A percentile compares a stretch with the other conserved stretches of the same genome.
phyloP scores from a whole-genome alignment of 2,329 filamentous ascomycete species.

The Chaetomiaceae sp. region DNA sequence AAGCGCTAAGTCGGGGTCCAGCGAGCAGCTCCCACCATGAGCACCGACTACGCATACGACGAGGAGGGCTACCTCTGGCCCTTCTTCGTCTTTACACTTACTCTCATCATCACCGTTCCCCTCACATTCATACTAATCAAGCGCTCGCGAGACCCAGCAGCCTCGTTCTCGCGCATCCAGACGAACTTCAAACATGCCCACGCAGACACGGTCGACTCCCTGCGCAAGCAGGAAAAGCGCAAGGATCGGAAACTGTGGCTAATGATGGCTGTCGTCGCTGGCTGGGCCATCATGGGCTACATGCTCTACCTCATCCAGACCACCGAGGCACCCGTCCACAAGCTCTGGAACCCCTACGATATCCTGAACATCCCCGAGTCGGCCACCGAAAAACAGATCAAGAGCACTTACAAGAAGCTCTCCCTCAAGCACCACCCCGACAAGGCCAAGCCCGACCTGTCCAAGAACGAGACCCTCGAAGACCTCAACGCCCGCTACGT shows the following conservation, averaged over 20 bases:
- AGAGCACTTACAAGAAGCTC: slow-evolving; percentile 81
- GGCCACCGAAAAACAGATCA: slow-evolving; percentile 84
- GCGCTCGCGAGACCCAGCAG: slow-evolving; percentile 70
- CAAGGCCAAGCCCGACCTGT: slow-evolving; percentile 76
- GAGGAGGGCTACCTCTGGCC: slow-evolving; percentile 98
- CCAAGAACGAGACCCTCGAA: slow-evolving; percentile 86
- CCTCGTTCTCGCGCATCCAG: slow-evolving; percentile 76
- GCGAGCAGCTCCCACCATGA: slow-evolving; percentile 56
- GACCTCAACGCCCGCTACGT: slow-evolving; percentile 84
- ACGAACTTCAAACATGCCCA: slow-evolving; percentile 77
- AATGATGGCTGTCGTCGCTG: slow-evolving; percentile 66
- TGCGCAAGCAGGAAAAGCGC: slow-evolving; percentile 82
- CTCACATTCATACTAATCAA: slow-evolving; percentile 85
- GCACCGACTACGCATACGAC: slow-evolving; percentile 97
- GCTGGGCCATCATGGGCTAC: slow-evolving; percentile 79
- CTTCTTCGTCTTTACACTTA: slow-evolving; percentile 93
- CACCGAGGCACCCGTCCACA: slow-evolving; percentile 65
- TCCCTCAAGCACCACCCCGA: slow-evolving; percentile 88
- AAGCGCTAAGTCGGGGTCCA: neutral
- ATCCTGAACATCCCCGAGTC: slow-evolving; percentile 86
- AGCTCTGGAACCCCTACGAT: slow-evolving; percentile 96
- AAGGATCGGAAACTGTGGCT: slow-evolving; percentile 87
- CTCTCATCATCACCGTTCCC: slow-evolving; percentile 80
- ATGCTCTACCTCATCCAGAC: slow-evolving; percentile 89
- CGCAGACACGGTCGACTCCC: slow-evolving; percentile 74